These are phyloP conservation scores for Pseudonitzschia multiseries DNA, from an alignment of 108 stramenopile species.

Conservation along the genomic window DNA sequence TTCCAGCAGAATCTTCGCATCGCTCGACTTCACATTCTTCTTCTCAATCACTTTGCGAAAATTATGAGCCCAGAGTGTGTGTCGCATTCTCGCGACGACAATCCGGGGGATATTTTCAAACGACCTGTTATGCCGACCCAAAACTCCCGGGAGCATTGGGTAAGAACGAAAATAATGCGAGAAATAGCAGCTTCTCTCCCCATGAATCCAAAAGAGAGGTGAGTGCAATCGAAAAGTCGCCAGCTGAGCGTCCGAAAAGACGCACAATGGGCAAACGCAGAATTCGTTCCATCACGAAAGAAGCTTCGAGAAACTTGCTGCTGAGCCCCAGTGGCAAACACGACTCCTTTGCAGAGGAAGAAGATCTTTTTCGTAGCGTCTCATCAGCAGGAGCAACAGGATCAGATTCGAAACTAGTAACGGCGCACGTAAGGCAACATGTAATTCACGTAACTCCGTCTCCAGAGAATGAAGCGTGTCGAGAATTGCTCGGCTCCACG, in stretches of 20 bases:
- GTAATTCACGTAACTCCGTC: not conserved
- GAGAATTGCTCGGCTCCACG: too few species aligned
- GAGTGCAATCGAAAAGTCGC: not conserved
- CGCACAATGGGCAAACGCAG: not conserved
- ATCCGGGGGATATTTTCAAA: slow-evolving; percentile 5
- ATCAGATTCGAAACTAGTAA: not conserved
- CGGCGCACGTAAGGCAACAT: not conserved
- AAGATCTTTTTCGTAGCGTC: not conserved
- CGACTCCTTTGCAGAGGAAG: not conserved
- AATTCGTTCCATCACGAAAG: not conserved
- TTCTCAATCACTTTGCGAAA: not conserved
- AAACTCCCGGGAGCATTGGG: not conserved
- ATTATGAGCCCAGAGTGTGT: slow-evolving; percentile 1
- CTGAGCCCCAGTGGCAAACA: not conserved
- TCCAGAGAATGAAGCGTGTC: not conserved
- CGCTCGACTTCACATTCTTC: not conserved
- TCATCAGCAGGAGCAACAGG: not conserved
- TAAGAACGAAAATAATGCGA: not conserved
- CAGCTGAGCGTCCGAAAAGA: not conserved
- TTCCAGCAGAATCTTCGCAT: not conserved
- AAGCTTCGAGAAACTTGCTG: slow-evolving; percentile 12
- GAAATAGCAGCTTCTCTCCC: not conserved
- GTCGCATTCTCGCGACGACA: slow-evolving; percentile 1
- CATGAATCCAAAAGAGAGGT: not conserved
- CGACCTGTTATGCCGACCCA: not conserved